Base-by-base conservation (phyloP, 2,329 filamentous ascomycete genomes). In the Paracorniculantispora psalliotae region DNA sequence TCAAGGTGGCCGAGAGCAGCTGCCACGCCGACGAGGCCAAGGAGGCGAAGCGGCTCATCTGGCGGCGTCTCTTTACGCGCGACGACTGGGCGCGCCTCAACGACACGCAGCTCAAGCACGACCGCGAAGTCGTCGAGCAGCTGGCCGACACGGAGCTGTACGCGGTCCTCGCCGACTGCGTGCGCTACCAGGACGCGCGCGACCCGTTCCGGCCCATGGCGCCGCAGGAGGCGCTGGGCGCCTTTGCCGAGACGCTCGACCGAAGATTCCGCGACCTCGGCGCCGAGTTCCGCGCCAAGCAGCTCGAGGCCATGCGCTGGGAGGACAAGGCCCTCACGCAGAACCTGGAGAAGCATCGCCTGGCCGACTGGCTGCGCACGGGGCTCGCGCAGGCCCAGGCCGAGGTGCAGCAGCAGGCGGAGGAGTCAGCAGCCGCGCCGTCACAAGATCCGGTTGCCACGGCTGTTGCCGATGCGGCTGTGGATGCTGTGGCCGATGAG, bases 71-170 rank as follows among this genome's bases (percentile, higher is more conserved):
- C 62, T 89, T 89, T 67, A 81, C 93, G 64, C 85, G 87, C 52
- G 92, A 97, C 70, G 85, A 97, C 69, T 99, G 94, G 94, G 77
- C 82, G 26, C 79, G 77, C 60, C 82, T 96, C 68, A 93, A 94
- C 68, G 85, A 90, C 64, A 93, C 89, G 0, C 84, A 87, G 50
- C 79, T 88, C 61, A 88, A 90, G 69, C 84, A 85, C 59, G 92
- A 96, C 67, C 75, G 77, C 3, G 81, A 89, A 62, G 82, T 91
- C 28, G 78, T 86, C 56, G 79, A 81, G 28, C 77, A 83, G 19
- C 73, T 96, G 26, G 77, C 78, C 33, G 75, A 80, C 59, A 96
- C 91, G 4, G 79, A 86, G 28, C 77, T 91, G 5, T 92, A 86
- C 68, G 79, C 77, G 64, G 88, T 90, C 49, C 77, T 91, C 57